phyloP scores from a whole-genome alignment of 2,329 filamentous ascomycete genomes.

The Exophiala oligosperma region DNA sequence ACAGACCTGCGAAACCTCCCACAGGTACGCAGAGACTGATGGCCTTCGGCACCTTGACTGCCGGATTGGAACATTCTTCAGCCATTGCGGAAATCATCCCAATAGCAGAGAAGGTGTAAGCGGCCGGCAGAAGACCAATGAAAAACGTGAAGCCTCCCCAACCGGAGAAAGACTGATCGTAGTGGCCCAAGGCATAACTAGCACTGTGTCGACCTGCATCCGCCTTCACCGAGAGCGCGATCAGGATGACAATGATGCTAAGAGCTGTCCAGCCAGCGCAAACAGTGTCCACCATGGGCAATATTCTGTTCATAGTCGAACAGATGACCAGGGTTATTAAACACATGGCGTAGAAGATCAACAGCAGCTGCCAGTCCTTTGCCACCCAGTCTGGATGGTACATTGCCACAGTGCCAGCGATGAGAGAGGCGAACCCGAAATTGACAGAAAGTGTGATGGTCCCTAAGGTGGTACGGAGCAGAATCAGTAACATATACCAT shows the following conservation, averaged over 20 bases:
- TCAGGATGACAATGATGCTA: slow-evolving; percentile 58
- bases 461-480: neutral
- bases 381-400: slow-evolving; percentile 56
- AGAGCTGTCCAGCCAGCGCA: slow-evolving; percentile 58
- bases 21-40: slow-evolving; percentile 55
- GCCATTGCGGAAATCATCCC: slow-evolving; percentile 66
- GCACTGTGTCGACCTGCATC: slow-evolving; percentile 54
- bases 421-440: slow-evolving; percentile 56
- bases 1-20: slow-evolving; percentile 54
- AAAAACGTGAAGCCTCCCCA: slow-evolving; percentile 63
- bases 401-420: slow-evolving; percentile 54
- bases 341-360: slow-evolving; percentile 71
- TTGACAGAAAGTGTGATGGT: slow-evolving; percentile 56
- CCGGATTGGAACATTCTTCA: slow-evolving; percentile 58
- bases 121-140: slow-evolving; percentile 61
- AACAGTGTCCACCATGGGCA: slow-evolving; percentile 63
- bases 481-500: neutral
- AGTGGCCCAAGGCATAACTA: slow-evolving; percentile 56
- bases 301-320: slow-evolving; percentile 64
- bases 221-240: slow-evolving; percentile 57
- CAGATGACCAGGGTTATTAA: slow-evolving; percentile 66
- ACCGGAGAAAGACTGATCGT: slow-evolving; percentile 56
- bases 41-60: slow-evolving; percentile 54
- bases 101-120: slow-evolving; percentile 60
- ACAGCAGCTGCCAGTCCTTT: slow-evolving; percentile 65